Conservation (phyloP, 768 basidiomycete species). For the Collybia nuda region DNA sequence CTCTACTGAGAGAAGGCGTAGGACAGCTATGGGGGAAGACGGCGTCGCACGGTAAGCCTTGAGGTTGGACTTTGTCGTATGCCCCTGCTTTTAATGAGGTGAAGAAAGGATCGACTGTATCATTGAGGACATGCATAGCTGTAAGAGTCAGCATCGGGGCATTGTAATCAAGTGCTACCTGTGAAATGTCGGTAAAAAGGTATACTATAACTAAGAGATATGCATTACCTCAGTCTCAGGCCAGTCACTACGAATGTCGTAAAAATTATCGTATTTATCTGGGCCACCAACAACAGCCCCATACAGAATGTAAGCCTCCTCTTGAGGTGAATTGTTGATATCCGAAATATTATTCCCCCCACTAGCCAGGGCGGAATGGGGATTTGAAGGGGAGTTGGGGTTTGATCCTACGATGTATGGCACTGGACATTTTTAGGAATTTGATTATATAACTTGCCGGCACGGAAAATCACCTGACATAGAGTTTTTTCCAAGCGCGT, state of each 20-base stretch:
- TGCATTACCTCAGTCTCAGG: slow-evolving; percentile 73
- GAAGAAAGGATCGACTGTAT: slow-evolving; percentile 73
- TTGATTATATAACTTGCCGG: not conserved
- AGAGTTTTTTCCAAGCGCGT: slow-evolving; percentile 84
- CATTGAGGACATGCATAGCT: slow-evolving; percentile 72
- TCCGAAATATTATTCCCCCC: slow-evolving; percentile 71
- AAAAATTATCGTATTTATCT: slow-evolving; percentile 71
- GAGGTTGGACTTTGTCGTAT: slow-evolving; percentile 59
- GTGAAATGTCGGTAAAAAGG: not conserved
- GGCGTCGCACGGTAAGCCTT: slow-evolving; percentile 76
- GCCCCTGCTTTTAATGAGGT: slow-evolving; percentile 67
- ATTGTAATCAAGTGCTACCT: slow-evolving; percentile 87
- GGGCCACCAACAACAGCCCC: slow-evolving; percentile 92
- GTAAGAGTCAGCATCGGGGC: slow-evolving; percentile 87
- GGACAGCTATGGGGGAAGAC: slow-evolving; percentile 57
- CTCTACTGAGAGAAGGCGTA: slow-evolving; percentile 52
- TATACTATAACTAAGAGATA: not conserved
- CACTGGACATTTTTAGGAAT: slow-evolving; percentile 24
- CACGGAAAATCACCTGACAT: slow-evolving; percentile 63
- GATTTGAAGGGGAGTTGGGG: slow-evolving; percentile 88
- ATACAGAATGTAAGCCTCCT: slow-evolving; percentile 78
- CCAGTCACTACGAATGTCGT: slow-evolving; percentile 88
- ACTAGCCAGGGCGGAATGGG: slow-evolving; percentile 87
- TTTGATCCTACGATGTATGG: slow-evolving; percentile 89
- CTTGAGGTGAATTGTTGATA: slow-evolving; percentile 70